A percentile compares a stretch with the other conserved stretches of the same genome.
Evolutionary conservation across 139 green algal genomes (phyloP).

Genomic region (Chlorella ohadii): DNA sequence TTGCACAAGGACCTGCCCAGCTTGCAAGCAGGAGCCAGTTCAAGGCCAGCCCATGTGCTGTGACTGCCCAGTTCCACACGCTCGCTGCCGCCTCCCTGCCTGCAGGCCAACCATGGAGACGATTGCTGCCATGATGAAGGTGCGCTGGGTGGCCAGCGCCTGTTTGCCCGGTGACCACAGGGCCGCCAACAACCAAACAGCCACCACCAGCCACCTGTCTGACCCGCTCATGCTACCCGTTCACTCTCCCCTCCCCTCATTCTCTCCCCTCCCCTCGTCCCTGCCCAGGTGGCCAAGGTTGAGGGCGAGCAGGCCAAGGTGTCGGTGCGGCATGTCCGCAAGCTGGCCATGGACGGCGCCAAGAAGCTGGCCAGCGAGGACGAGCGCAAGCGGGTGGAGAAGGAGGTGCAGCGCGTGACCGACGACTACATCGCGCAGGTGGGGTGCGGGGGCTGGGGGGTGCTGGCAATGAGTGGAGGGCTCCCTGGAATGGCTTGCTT

Average conservation of each 20-base stretch:
- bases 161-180: too few species aligned
- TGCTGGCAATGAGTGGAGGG: background rate
- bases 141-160: conserved; percentile 40
- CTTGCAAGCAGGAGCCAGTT: too few species aligned
- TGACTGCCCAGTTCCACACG: too few species aligned
- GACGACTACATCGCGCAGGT: conserved; percentile 48
- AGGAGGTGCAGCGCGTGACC: conserved; percentile 65
- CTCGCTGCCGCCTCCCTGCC: too few species aligned
- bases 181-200: too few species aligned
- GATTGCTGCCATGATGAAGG: conserved; percentile 64
- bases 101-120: conserved; percentile 56
- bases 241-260: too few species aligned
- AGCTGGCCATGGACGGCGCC: conserved; percentile 60
- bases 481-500: too few species aligned
- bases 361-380: conserved; percentile 41
- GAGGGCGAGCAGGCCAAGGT: conserved; percentile 74
- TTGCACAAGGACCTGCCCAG: too few species aligned
- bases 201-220: too few species aligned
- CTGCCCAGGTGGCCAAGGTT: conserved; percentile 11
- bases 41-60: too few species aligned
- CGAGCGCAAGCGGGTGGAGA: conserved; percentile 46
- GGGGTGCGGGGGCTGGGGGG: background rate
- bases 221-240: too few species aligned
- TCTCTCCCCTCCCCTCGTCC: too few species aligned
- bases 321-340: conserved; percentile 64